Percentiles rank a stretch among this genome's conserved stretches.
Conservation (phyloP, 106 monocot species). For the Apostasia ramifera region DNA sequence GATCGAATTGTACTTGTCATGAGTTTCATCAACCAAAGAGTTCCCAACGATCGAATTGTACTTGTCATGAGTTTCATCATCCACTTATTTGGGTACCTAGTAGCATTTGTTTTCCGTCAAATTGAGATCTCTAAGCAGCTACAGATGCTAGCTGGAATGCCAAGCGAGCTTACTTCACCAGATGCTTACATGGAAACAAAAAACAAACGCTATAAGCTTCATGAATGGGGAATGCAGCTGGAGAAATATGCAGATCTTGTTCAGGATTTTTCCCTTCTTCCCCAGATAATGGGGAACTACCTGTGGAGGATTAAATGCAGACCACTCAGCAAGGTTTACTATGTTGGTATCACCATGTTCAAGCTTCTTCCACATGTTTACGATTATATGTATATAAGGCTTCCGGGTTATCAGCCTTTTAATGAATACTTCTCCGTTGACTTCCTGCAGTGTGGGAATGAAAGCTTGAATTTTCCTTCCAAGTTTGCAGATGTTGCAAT, state of each 20-base stretch:
- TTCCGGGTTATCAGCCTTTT: constrained; percentile 39
- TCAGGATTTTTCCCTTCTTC: constrained; percentile 71
- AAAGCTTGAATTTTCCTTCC: constrained; percentile 55
- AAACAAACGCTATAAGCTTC: constrained; percentile 25
- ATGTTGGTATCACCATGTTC: constrained; percentile 52
- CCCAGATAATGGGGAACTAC: constrained; percentile 63
- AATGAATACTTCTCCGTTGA: constrained; percentile 22
- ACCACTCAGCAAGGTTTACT: constrained; percentile 52
- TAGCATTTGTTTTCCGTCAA: constrained; percentile 23
- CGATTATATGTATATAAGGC: constrained; percentile 43
- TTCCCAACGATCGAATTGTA: constrained; percentile 30
- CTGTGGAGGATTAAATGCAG: constrained; percentile 46
- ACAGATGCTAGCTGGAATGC: no score
- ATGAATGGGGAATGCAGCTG: constrained; percentile 37
- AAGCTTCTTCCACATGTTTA: constrained; percentile 66
- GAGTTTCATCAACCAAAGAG: constrained; percentile 23
- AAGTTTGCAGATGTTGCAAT: constrained; percentile 59
- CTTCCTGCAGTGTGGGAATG: constrained; percentile 47
- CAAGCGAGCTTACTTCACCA: neutral
- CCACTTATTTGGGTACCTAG: constrained; percentile 38
- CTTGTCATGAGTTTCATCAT: constrained; percentile 23
- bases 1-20: constrained; percentile 46
- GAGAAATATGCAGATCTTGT: constrained; percentile 59
- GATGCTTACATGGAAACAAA: constrained; percentile 27
- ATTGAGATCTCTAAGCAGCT: constrained; percentile 20